Evolutionary conservation across 2,329 filamentous ascomycete genomes (phyloP), one percentile per base, ranked within the genome.

Genomic region (Macrophomina pseudophaseolina): DNA sequence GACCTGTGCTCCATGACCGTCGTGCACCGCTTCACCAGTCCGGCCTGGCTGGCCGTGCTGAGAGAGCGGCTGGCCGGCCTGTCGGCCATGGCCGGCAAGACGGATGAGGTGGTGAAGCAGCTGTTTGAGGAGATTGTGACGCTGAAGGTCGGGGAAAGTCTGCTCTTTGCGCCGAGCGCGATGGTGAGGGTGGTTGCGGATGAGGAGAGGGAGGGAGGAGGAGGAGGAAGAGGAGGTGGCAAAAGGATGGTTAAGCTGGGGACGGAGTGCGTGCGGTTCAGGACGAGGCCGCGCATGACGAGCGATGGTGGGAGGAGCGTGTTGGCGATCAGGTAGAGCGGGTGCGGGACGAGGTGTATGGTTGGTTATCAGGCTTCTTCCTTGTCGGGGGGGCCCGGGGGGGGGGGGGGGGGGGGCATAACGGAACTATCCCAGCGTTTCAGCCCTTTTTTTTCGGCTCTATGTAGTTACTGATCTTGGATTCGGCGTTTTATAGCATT

Each of bases 1-100:
- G 90, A 92, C 64, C 80, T 94, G 0, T 93, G 89, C 74, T 88
- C 87, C 0, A 79, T 91, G n/a, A 90, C 87, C 0, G 82, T 93
- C 16, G 87, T 93, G 0, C 91, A 94, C 72, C 84, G 89, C 0
- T 94, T 94, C 75, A 87, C 83, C 0, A 89, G 86, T 0, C 90
- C 90, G 0, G 83, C 83, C 1, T 92, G 90, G 90, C 82, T 87
- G 33, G 72, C 73, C 0, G 80, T 80, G 0, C 76, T 87, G 49
- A 72, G 73, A 35, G 70, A 71, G 14, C 80, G 83, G 72, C 75
- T 90, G 1, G 85, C 83, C 4, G 85, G 78, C 3, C 73, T 80
- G 14, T 68, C 68, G 16, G 23, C 35, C 18, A 23, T 42, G 12
- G 58, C 68, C 6, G 60, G 69, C n/a, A 28, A 69, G 52, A 66